Base-by-base conservation (phyloP, 2,329 filamentous ascomycete species). In the Cordyceps pruinosa region DNA sequence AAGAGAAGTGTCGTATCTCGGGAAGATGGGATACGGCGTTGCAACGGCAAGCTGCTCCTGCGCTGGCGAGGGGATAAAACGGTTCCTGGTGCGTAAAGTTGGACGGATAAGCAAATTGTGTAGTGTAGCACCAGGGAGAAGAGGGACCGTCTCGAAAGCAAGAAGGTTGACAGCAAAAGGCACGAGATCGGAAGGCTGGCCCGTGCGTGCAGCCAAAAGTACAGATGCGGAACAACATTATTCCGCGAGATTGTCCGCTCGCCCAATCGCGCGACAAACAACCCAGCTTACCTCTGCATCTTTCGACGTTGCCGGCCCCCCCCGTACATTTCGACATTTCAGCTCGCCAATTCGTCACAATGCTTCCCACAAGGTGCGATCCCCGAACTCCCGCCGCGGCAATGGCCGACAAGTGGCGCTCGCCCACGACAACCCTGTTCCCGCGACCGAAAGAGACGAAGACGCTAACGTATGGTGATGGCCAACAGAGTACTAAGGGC, bases 401-500 rank as follows among this genome's bases (percentile, higher is more conserved):
- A 28, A 59, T 59, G 56, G 51, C 39, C 23, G 17, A 23, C n/a
- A n/a, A n/a, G n/a, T 10, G 28, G 6, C 28, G 28, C 28, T 32
- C n/a, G 6, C 21, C 5, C 37, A 17, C 37, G 37, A 41, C 7
- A 12, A 26, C 21, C 21, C 19, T 10, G 12, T 42, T 23, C 35
- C 21, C 9, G 23, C 34, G 45, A 49, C n/a, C n/a, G 26, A 49
- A 19, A 46, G 15, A n/a, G 25, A 37, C 19, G 6, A 28, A 37
- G 5, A 26, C 21, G 41, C 51, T 54, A 54, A 54, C 41, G 13
- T 28, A 15, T 19, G 3, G 9, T 54, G 41, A 46, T 54, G 51
- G 30, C 3, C 9, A 30, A 34, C 41, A 75, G 73, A 68, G 66
- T 72, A 72, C 74, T 82, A 72, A 75, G 80, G 68, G 76, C 77